These are phyloP conservation scores for Rhodotorula taiwanensis DNA, from an alignment of 768 basidiomycete species.

Conservation along the genomic window DNA sequence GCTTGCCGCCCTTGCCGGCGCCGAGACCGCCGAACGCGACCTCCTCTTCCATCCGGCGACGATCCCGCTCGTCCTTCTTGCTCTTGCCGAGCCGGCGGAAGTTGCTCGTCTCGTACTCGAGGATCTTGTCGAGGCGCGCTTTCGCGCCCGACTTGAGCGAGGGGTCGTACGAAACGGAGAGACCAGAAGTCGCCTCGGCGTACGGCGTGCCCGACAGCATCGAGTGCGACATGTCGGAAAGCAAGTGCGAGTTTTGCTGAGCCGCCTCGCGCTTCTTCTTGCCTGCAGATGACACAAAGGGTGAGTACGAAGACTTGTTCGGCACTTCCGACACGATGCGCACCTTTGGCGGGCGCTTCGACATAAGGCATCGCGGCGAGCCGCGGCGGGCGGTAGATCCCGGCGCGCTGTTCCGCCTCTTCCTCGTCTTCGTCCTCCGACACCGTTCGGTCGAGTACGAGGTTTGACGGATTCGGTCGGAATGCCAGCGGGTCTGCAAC, in stretches of 20 bases:
- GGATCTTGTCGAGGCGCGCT: constrained; percentile 68
- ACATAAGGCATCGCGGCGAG: constrained; percentile 82
- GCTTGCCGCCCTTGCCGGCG: constrained; percentile 37
- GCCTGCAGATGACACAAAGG: constrained; percentile 8
- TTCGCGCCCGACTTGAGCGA: constrained; percentile 47
- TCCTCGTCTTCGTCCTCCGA: constrained; percentile 43
- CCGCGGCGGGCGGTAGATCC: constrained; percentile 60
- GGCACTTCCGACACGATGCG: too few species aligned
- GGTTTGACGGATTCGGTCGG: constrained; percentile 75
- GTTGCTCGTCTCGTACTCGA: constrained; percentile 89
- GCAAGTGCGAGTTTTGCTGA: constrained; percentile 38
- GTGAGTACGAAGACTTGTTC: too few species aligned
- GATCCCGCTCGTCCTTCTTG: constrained; percentile 70
- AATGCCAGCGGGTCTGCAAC: constrained; percentile 78
- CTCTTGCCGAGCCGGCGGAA: constrained; percentile 84
- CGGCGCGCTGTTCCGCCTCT: constrained; percentile 32
- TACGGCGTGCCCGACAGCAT: constrained; percentile 40
- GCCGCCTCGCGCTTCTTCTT: constrained; percentile 45
- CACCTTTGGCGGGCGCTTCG: constrained; percentile 51
- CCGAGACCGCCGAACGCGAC: constrained; percentile 70
- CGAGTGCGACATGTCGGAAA: constrained; percentile 28
- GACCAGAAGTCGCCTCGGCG: constrained; percentile 45
- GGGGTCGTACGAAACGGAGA: constrained; percentile 43
- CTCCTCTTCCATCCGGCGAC: constrained; percentile 74
- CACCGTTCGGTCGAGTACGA: constrained; percentile 47